Evolutionary conservation across 768 basidiomycete species (phyloP), one percentile per base, ranked within the genome.

Genomic region (Tulasnella sp.): DNA sequence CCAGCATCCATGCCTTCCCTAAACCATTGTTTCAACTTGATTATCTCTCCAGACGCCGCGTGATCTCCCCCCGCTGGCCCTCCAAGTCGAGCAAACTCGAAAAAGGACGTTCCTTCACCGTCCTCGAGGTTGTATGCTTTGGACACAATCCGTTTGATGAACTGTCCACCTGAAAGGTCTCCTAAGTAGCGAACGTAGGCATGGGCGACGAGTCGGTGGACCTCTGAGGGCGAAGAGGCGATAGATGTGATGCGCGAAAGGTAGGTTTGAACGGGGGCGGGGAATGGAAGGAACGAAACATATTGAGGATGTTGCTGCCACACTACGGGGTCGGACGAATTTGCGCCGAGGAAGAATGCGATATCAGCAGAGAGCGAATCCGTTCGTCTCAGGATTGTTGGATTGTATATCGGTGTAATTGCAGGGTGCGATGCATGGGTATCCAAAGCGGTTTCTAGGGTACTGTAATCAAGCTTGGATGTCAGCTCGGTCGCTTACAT

Each of bases 171-270:
- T 67, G 90, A 91, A 42, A 94, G 85, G 82, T 94, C 93, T 71
- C 92, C 93, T 42, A 94, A 87, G 83, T 94, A 94, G 44, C 92
- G 88, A n/a, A 93, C 91, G 82, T 94, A 94, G 0, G 93, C 87
- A 83, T 94, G 93, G 0, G 93, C 91, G 9, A 94, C 87, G 10
- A 95, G 87, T 7, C 86, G 83, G 0, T 88, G 84, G 15, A 86
- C 89, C 81, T 87, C 88, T 10, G 81, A 79, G 37, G 86, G 85
- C 74, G 85, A 84, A 91, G 85, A 84, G 15, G 87, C 82, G 57
- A 92, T 84, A 23, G 84, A 80, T 15, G 85, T 81, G 70, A 94
- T 85, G 70, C 91, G 90, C 7, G 83, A 80, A 78, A 89, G 82
- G 83, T 92, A 94, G 3, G 83, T 83, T 3, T 83, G 77, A 11